phyloP scores from a whole-genome alignment of 2,329 filamentous ascomycete genomes.

The Kalaharituber pfeilii region DNA sequence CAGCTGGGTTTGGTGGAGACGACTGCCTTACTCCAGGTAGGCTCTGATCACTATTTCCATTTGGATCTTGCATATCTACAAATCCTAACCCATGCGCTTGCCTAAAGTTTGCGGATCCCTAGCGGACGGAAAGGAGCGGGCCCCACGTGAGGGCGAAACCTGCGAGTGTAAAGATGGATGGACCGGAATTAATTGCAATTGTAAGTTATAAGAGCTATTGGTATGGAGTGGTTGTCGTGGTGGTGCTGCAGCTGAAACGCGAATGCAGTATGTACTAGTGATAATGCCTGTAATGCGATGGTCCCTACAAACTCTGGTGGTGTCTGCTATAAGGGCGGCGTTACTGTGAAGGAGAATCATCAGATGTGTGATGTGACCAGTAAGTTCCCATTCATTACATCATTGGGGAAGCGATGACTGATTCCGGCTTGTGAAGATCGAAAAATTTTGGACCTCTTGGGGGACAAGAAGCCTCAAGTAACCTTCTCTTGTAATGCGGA shows the following conservation, averaged over 20 bases:
- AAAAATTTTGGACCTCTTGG: slow-evolving; percentile 76
- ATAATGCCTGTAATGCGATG: slow-evolving; percentile 70
- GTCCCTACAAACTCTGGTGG: slow-evolving; percentile 70
- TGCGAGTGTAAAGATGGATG: slow-evolving; percentile 88
- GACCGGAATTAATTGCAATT: slow-evolving; percentile 91
- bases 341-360: slow-evolving; percentile 84
- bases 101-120: slow-evolving; percentile 70
- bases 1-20: slow-evolving; percentile 80
- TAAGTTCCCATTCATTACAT: too few species aligned
- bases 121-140: slow-evolving; percentile 60
- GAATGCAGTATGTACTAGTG: slow-evolving; percentile 51
- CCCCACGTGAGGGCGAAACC: slow-evolving; percentile 49
- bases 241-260: background rate
- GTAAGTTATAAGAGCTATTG: slow-evolving; percentile 12
- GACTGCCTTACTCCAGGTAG: slow-evolving; percentile 71
- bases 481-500: slow-evolving; percentile 80
- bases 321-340: slow-evolving; percentile 79
- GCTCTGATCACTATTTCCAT: too few species aligned
- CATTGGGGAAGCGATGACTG: background rate
- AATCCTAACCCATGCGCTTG: too few species aligned
- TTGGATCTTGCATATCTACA: too few species aligned
- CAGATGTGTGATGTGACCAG: slow-evolving; percentile 95
- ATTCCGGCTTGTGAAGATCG: too few species aligned
- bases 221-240: background rate
- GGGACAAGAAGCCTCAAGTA: slow-evolving; percentile 72